These are phyloP conservation scores for Jamesozyma lodderae DNA, from an alignment of 805 yeast genomes.

Conservation along the genomic window DNA sequence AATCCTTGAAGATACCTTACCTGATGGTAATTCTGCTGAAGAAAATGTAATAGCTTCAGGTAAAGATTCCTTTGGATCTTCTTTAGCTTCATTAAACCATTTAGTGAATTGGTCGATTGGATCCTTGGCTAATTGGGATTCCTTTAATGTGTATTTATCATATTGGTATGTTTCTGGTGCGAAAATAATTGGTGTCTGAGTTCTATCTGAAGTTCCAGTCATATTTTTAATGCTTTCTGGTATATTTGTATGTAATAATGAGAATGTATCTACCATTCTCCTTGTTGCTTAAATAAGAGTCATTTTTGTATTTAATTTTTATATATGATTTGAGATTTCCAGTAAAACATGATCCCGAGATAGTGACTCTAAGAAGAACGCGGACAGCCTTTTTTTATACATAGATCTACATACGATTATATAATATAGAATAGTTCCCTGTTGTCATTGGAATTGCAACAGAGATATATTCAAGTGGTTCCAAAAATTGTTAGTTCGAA, in stretches of 20 bases:
- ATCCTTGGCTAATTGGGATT: slow-evolving; percentile 40
- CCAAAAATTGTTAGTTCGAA: too few species aligned
- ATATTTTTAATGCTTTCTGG: too few species aligned
- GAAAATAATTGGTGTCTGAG: slow-evolving; percentile 36
- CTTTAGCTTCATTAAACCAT: slow-evolving; percentile 78
- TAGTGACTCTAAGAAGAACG: too few species aligned
- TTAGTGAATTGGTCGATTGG: slow-evolving; percentile 72
- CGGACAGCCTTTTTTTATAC: too few species aligned
- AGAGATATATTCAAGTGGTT: too few species aligned
- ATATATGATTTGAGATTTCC: too few species aligned
- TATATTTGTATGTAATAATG: not conserved
- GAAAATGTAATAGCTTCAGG: slow-evolving; percentile 87
- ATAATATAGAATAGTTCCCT: too few species aligned
- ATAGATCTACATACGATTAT: too few species aligned
- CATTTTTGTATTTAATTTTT: too few species aligned
- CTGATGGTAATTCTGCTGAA: slow-evolving; percentile 80
- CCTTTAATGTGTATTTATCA: slow-evolving; percentile 53
- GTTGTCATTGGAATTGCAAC: too few species aligned
- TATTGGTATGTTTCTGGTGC: slow-evolving; percentile 89
- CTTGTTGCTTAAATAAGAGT: not conserved
- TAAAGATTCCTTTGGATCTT: slow-evolving; percentile 42
- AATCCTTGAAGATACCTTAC: slow-evolving; percentile 78
- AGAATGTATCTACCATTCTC: not conserved
- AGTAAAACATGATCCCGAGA: too few species aligned
- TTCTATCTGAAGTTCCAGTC: slow-evolving; percentile 10